These are phyloP conservation scores for Acanthamoeba culbertsoni DNA, from an alignment of 208 protist species.

Conservation along the genomic window DNA sequence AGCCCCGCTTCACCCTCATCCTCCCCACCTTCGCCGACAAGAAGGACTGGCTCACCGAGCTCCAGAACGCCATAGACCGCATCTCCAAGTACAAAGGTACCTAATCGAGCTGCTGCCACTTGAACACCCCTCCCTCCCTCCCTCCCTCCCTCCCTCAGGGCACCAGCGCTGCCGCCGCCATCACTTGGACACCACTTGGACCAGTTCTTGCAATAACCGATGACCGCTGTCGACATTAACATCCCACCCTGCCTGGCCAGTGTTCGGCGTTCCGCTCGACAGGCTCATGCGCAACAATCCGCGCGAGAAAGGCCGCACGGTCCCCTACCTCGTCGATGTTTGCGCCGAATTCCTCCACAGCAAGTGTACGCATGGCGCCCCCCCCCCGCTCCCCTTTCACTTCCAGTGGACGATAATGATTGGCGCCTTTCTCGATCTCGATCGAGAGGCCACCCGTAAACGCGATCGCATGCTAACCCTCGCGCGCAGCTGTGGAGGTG, in stretches of 20 bases:
- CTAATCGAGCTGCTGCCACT: not conserved
- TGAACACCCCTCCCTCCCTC: not conserved
- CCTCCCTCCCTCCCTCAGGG: not conserved
- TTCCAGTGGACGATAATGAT: too few species aligned
- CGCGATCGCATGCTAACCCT: too few species aligned
- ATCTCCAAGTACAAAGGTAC: conserved; percentile 21
- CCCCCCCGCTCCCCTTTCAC: too few species aligned
- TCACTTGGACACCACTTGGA: too few species aligned
- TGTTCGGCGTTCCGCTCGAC: not conserved
- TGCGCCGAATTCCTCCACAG: not conserved
- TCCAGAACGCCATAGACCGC: conserved; percentile 12
- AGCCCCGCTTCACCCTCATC: conserved; percentile 3
- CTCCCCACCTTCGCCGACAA: conserved; percentile 37
- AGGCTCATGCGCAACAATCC: not conserved
- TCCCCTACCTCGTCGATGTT: not conserved
- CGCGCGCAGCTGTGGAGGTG: not conserved
- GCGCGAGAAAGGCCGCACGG: not conserved
- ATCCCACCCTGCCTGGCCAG: not conserved
- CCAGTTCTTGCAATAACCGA: not conserved
- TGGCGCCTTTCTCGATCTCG: too few species aligned
- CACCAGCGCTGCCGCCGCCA: too few species aligned
- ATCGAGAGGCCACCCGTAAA: too few species aligned
- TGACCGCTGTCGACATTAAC: not conserved
- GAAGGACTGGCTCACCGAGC: conserved; percentile 10
- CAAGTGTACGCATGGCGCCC: conserved; percentile 1